A percentile compares a stretch with the other conserved stretches of the same genome.
Evolutionary conservation across 1,139 yeast species (phyloP).

Genomic region (Dujonia santamariae): DNA sequence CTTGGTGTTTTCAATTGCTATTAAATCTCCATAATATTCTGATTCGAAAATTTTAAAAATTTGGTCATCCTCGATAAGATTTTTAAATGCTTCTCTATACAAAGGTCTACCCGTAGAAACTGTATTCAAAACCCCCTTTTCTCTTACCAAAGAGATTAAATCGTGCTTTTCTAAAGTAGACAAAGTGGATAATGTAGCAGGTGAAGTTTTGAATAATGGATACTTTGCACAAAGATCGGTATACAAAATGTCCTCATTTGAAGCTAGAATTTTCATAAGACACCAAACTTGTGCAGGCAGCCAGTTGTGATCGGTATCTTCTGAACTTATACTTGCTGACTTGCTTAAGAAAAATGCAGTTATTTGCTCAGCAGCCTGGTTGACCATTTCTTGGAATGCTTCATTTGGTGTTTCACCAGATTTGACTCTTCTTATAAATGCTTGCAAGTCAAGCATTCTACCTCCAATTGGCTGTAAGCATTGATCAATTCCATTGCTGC

Average conservation of each 20-base stretch:
- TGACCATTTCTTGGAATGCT: conserved; percentile 77
- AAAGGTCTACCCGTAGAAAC: conserved; percentile 83
- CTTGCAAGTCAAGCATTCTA: conserved; percentile 88
- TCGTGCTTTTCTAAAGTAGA: conserved; percentile 78
- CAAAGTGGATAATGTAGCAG: conserved; percentile 47
- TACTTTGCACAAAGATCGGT: conserved; percentile 52
- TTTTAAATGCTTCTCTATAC: conserved; percentile 73
- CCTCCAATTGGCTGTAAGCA: conserved; percentile 85
- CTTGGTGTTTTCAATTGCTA: conserved; percentile 60
- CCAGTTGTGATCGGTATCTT: conserved; percentile 44
- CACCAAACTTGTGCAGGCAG: conserved; percentile 87
- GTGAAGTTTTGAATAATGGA: conserved; percentile 66
- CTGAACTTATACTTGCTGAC: conserved; percentile 17
- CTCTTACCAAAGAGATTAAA: conserved; percentile 62
- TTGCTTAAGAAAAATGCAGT: conserved; percentile 72
- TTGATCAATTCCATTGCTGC: conserved; percentile 42
- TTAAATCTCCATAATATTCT: conserved; percentile 51
- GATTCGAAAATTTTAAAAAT: conserved; percentile 64
- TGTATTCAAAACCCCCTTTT: conserved; percentile 68
- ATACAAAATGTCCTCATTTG: conserved; percentile 42
- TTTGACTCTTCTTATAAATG: conserved; percentile 80
- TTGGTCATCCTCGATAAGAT: conserved; percentile 55
- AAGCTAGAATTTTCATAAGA: conserved; percentile 62
- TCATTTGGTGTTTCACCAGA: conserved; percentile 80
- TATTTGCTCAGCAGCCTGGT: conserved; percentile 84